These are phyloP conservation scores for Ilex asprella DNA, from an alignment of 257 asterid species.

Conservation along the genomic window DNA sequence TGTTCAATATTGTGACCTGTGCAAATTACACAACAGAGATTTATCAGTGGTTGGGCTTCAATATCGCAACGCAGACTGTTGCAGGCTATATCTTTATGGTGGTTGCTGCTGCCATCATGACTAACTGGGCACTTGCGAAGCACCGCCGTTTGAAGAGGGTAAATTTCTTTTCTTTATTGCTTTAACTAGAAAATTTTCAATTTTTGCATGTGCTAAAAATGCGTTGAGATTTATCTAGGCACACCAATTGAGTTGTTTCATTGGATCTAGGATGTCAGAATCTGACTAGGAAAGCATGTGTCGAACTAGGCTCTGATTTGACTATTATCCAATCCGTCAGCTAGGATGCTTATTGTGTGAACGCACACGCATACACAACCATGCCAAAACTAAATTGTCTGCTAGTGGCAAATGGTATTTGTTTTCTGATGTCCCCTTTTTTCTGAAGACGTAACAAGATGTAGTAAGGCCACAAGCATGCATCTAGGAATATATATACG, in stretches of 20 bases:
- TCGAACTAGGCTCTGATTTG: background rate
- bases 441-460: background rate
- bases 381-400: background rate
- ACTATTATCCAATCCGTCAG: too few relatives aligned
- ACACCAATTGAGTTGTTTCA: background rate
- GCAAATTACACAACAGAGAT: slow-evolving; percentile 97
- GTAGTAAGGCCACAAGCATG: background rate
- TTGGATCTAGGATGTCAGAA: background rate
- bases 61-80: slow-evolving; percentile 81
- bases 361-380: too few relatives aligned
- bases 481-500: too few relatives aligned
- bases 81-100: slow-evolving; percentile 87
- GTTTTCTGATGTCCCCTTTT: background rate
- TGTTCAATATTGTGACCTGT: slow-evolving; percentile 87
- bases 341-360: background rate
- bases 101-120: slow-evolving; percentile 95
- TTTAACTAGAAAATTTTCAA: background rate
- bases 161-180: slow-evolving; percentile 11
- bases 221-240: background rate
- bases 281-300: background rate
- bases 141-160: slow-evolving; percentile 93
- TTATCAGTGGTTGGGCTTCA: slow-evolving; percentile 98
- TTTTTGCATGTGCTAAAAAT: background rate
- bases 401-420: background rate
- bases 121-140: slow-evolving; percentile 96